Percentiles rank a stretch among this genome's conserved stretches.
Conservation (phyloP, 2,329 filamentous ascomycete genomes). For the Ceratocystis colombiana region DNA sequence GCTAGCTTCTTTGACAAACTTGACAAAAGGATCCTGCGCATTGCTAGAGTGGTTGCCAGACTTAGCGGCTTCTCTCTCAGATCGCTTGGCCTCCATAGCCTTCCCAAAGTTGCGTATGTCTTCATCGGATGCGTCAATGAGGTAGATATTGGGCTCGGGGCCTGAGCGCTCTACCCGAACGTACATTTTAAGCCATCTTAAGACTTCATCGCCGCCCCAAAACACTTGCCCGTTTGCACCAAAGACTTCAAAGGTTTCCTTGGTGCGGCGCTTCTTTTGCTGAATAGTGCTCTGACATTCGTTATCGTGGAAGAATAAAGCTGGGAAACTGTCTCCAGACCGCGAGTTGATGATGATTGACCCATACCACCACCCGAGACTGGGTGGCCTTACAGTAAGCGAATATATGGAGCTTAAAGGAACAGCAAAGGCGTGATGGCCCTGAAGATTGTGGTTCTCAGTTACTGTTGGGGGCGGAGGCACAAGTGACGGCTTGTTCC, state of each 20-base stretch:
- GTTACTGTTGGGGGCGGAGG: conserved; percentile 82
- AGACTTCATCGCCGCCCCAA: conserved; percentile 93
- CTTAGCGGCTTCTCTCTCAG: conserved; percentile 32
- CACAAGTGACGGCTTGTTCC: conserved; percentile 79
- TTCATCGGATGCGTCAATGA: conserved; percentile 77
- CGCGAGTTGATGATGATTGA: conserved; percentile 87
- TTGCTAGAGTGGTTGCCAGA: conserved; percentile 35
- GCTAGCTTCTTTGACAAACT: conserved; percentile 84
- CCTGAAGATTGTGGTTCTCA: conserved; percentile 50
- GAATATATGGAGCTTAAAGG: conserved; percentile 87
- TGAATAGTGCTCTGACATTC: conserved; percentile 93
- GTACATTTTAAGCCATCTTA: conserved; percentile 82
- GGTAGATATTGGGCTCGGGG: conserved; percentile 81
- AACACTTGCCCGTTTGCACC: conserved; percentile 77
- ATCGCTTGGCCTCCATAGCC: conserved; percentile 33
- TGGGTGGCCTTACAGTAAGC: conserved; percentile 79
- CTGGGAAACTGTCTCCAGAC: conserved; percentile 85
- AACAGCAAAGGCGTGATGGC: conserved; percentile 82
- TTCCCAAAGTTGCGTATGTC: conserved; percentile 67
- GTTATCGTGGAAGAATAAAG: conserved; percentile 93
- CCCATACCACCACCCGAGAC: conserved; percentile 96
- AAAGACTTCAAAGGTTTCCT: conserved; percentile 84
- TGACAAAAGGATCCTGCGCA: conserved; percentile 84
- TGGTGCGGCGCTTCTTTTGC: conserved; percentile 77
- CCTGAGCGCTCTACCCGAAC: conserved; percentile 70